Evolutionary conservation across 768 basidiomycete species (phyloP).

Genomic region (Agaricus blazei): DNA sequence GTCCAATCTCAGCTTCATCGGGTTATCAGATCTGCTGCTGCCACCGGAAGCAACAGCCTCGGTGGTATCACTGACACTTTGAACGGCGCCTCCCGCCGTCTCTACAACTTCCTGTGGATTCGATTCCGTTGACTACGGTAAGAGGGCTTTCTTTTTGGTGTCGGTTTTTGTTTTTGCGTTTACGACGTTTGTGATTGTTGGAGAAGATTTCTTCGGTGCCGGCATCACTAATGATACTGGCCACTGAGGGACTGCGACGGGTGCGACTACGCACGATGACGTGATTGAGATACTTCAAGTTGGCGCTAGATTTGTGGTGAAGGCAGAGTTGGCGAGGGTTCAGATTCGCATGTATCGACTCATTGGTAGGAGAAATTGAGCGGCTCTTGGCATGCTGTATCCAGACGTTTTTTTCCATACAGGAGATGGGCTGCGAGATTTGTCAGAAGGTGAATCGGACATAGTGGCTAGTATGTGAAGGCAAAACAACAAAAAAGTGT

Average conservation of each 20-base stretch:
- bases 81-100: neutral
- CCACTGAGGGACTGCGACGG: conserved; percentile 11
- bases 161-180: conserved; percentile 9
- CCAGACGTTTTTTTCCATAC: no score
- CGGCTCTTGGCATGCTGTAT: no score
- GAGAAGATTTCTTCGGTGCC: neutral
- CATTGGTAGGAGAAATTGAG: no score
- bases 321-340: neutral
- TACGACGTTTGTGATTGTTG: conserved; percentile 8
- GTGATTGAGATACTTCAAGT: neutral
- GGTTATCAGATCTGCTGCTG: conserved; percentile 11
- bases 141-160: conserved; percentile 5
- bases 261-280: conserved; percentile 14
- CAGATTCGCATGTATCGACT: no score
- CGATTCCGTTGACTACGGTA: conserved; percentile 16
- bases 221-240: conserved; percentile 4
- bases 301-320: no score
- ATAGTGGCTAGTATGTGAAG: no score
- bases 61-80: neutral
- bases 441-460: no score
- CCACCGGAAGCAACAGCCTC: conserved; percentile 3
- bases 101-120: conserved; percentile 8
- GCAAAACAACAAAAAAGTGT: no score
- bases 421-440: no score
- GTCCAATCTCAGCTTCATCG: conserved; percentile 24